Evolutionary conservation across 2,329 filamentous ascomycete species (phyloP).

Genomic region (Aspergillus luchuensis): DNA sequence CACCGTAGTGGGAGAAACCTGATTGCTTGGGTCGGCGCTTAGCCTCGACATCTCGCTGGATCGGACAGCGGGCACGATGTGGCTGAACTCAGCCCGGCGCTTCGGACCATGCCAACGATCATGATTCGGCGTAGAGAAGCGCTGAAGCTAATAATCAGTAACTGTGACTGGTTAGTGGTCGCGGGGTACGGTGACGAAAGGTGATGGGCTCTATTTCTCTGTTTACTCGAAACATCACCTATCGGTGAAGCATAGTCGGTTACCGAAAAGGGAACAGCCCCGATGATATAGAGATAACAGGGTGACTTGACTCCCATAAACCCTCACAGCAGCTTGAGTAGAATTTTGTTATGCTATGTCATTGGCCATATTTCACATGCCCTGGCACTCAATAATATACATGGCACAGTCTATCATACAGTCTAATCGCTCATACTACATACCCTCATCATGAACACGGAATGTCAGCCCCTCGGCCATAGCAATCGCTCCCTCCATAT

Average conservation of each 20-base stretch:
- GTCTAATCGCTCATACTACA: conserved; percentile 18
- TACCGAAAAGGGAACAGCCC: not conserved
- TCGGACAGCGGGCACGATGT: conserved; percentile 25
- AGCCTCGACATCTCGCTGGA: conserved; percentile 20
- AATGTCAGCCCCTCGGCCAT: conserved; percentile 63
- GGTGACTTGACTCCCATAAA: too few species aligned
- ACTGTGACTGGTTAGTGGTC: not conserved
- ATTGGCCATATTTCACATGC: not conserved
- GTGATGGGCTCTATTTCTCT: not conserved
- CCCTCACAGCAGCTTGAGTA: not conserved
- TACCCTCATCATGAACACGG: conserved; percentile 34
- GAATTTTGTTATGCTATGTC: too few species aligned
- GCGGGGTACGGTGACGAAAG: not conserved
- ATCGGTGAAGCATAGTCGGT: not conserved
- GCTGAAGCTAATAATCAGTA: not conserved
- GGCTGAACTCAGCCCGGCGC: not conserved
- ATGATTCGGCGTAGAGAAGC: not conserved
- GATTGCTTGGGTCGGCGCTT: conserved; percentile 32
- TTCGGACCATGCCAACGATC: not conserved
- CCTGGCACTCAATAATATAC: conserved; percentile 20
- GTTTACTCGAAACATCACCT: not conserved
- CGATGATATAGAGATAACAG: not conserved
- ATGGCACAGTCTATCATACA: conserved; percentile 22
- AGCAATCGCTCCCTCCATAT: conserved; percentile 81
- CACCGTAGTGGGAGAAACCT: conserved; percentile 19